Evolutionary conservation across 192 early-diverging fungal species (phyloP).

Genomic region (Phycomyces blakesleeanus): DNA sequence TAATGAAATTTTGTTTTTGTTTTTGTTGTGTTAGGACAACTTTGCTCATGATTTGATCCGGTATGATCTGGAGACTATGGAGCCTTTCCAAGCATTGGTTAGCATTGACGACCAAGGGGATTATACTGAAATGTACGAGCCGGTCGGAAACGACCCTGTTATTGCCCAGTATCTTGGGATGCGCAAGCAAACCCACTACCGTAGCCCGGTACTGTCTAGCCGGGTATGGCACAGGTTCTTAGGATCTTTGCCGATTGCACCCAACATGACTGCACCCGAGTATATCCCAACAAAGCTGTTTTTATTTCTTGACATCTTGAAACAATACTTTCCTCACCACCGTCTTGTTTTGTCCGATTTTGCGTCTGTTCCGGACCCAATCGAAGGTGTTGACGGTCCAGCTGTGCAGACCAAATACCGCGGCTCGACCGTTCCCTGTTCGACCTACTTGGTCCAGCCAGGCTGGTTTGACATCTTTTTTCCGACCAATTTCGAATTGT

Average conservation of each 20-base stretch:
- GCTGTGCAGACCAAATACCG: constrained; percentile 91
- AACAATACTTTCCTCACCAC: constrained; percentile 80
- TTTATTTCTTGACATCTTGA: constrained; percentile 69
- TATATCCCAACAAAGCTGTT: constrained; percentile 87
- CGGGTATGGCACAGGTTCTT: constrained; percentile 32
- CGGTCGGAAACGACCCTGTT: constrained; percentile 65
- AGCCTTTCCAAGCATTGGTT: constrained; percentile 78
- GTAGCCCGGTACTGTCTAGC: constrained; percentile 53
- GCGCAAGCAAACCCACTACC: constrained; percentile 54
- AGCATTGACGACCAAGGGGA: constrained; percentile 77
- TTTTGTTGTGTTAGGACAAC: constrained; percentile 66
- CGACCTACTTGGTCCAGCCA: constrained; percentile 91
- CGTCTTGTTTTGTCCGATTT: constrained; percentile 93
- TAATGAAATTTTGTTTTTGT: constrained; percentile 7
- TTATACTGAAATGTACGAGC: constrained; percentile 81
- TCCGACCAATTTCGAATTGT: constrained; percentile 90
- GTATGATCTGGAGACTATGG: constrained; percentile 68
- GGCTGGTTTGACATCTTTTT: constrained; percentile 99
- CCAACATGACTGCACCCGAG: constrained; percentile 77
- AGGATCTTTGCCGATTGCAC: constrained; percentile 63
- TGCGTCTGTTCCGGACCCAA: constrained; percentile 71
- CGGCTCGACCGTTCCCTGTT: constrained; percentile 89
- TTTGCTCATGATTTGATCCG: constrained; percentile 94
- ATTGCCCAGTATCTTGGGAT: constrained; percentile 65
- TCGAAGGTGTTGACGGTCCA: constrained; percentile 77